Conservation (phyloP, 371 early-diverging fungal genomes). For the Parasitella parasitica region DNA sequence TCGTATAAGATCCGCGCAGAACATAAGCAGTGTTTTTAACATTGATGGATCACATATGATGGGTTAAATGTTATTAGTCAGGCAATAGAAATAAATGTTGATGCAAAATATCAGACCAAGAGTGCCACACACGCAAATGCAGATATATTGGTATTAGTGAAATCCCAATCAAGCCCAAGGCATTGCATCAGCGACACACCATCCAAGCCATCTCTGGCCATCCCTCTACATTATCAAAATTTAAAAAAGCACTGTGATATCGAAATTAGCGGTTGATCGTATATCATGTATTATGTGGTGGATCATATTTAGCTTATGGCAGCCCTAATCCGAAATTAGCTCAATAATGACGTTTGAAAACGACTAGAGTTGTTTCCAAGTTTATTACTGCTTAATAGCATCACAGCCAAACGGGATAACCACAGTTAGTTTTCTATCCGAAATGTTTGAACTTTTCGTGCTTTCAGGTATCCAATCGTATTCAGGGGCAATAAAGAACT, state of each 20-base stretch:
- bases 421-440: not conserved
- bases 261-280: conserved; percentile 39
- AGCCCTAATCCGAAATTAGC: too few species aligned
- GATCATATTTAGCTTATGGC: too few species aligned
- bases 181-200: too few species aligned
- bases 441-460: not conserved
- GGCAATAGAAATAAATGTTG: not conserved
- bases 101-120: not conserved
- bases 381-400: too few species aligned
- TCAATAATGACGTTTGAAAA: too few species aligned
- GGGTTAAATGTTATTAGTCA: conserved; percentile 26
- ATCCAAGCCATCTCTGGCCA: too few species aligned
- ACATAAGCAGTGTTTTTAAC: conserved; percentile 38
- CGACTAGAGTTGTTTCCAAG: too few species aligned
- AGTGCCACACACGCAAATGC: too few species aligned
- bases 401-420: not conserved
- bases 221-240: too few species aligned
- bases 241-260: conserved; percentile 47
- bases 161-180: too few species aligned
- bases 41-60: conserved; percentile 42
- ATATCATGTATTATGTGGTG: too few species aligned
- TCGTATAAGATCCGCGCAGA: conserved; percentile 20
- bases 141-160: too few species aligned
- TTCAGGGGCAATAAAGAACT: conserved; percentile 13
- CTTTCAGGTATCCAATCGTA: conserved; percentile 4